Conservation (phyloP, 2,329 filamentous ascomycete species). For the Colletotrichum gloeosporioides region DNA sequence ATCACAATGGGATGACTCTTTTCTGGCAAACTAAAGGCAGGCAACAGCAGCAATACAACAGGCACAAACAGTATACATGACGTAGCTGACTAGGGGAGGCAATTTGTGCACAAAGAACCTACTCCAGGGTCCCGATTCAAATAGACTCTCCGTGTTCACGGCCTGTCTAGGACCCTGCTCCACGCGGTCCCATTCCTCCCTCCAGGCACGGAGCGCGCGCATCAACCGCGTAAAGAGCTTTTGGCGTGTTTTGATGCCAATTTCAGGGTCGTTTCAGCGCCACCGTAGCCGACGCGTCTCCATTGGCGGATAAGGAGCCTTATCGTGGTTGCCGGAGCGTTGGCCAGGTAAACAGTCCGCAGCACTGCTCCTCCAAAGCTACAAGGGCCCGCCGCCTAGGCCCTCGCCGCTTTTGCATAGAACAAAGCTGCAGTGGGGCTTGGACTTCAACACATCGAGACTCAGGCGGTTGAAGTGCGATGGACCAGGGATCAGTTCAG, state of each 20-base stretch:
- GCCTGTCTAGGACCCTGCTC: background rate
- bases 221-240: constrained; percentile 24
- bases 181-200: background rate
- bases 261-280: background rate
- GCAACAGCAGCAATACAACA: background rate
- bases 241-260: constrained; percentile 7
- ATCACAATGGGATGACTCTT: constrained; percentile 12
- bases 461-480: background rate
- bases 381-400: background rate
- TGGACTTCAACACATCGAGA: background rate
- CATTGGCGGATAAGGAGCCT: constrained; percentile 20
- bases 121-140: background rate
- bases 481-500: background rate
- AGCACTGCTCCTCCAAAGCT: background rate
- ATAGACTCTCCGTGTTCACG: constrained; percentile 5
- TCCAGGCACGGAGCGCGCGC: constrained; percentile 11
- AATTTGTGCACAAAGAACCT: constrained; percentile 1
- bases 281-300: background rate
- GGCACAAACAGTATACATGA: background rate
- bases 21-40: background rate
- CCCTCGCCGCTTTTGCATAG: constrained; percentile 9
- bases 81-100: background rate
- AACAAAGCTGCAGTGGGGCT: background rate
- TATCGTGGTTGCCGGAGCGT: constrained; percentile 18
- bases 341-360: constrained; percentile 12